Evolutionary conservation across 140 eudicot species (phyloP).

Genomic region (Senecio squalidus): DNA sequence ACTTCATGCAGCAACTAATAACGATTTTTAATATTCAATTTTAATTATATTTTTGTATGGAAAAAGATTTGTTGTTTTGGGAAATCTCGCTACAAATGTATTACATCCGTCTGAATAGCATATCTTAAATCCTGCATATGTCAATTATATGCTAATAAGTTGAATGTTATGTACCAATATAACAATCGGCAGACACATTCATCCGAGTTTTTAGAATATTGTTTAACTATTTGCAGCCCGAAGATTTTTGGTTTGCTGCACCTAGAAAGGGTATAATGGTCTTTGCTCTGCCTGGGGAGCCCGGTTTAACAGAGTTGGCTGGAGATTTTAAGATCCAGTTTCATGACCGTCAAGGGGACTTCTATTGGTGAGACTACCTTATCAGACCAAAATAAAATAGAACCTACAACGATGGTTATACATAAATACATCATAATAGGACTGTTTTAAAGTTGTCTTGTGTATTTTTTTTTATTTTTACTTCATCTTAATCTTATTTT

Average conservation of each 20-base stretch:
- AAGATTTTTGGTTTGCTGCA: slow-evolving; percentile 92
- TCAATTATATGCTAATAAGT: neutral
- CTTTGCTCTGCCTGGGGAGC: slow-evolving; percentile 99
- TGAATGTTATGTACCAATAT: slow-evolving; percentile 1
- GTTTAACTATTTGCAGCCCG: slow-evolving; percentile 75
- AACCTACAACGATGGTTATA: too few relatives aligned
- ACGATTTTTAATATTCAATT: neutral
- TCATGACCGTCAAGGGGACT: slow-evolving; percentile 98
- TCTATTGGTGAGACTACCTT: slow-evolving; percentile 61
- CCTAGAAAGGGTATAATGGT: slow-evolving; percentile 97
- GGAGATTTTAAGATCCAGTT: slow-evolving; percentile 93
- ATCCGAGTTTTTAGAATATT: slow-evolving; percentile 2
- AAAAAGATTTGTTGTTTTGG: too few relatives aligned
- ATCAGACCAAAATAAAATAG: too few relatives aligned
- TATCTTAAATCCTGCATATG: neutral
- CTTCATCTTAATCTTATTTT: neutral
- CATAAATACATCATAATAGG: neutral
- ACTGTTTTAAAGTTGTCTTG: neutral
- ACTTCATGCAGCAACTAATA: slow-evolving; percentile 1
- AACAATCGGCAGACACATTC: neutral
- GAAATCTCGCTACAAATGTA: too few relatives aligned
- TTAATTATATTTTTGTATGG: neutral
- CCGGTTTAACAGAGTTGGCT: slow-evolving; percentile 79
- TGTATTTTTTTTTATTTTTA: neutral
- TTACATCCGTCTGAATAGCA: too few relatives aligned